phyloP scores from a whole-genome alignment of 2,329 filamentous ascomycete genomes.

The Seiridium cupressi region DNA sequence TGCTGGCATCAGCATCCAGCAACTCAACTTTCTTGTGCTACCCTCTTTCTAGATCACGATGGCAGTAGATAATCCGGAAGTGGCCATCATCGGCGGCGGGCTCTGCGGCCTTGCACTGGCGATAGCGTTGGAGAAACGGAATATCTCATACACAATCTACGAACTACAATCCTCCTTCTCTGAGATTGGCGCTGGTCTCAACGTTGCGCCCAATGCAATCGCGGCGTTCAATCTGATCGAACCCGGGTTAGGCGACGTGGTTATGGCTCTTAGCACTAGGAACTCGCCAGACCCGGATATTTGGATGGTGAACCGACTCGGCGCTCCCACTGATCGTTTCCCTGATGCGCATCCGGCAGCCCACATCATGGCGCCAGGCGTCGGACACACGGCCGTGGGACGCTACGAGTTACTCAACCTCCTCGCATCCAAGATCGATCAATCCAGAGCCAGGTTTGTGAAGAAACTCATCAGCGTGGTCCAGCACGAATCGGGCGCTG shows the following conservation, averaged over 20 bases:
- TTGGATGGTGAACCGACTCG: conserved; percentile 4
- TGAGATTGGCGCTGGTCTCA: conserved; percentile 3
- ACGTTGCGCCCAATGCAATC: conserved; percentile 3
- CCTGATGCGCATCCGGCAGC: not conserved
- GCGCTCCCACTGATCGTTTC: not conserved
- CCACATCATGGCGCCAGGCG: not conserved
- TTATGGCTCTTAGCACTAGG: not conserved
- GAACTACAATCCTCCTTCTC: not conserved
- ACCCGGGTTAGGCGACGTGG: not conserved
- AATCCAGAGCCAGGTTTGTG: not conserved
- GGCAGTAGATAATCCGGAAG: too few species aligned
- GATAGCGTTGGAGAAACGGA: conserved; percentile 1
- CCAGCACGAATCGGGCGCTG: not conserved
- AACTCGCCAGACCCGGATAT: not conserved
- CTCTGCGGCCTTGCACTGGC: conserved; percentile 3
- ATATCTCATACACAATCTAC: conserved; percentile 4
- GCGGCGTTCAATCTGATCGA: conserved; percentile 5
- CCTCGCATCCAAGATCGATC: conserved; percentile 2
- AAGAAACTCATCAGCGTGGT: not conserved
- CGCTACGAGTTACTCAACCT: not conserved
- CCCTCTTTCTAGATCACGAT: too few species aligned
- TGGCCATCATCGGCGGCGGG: conserved; percentile 5
- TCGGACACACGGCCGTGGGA: not conserved
- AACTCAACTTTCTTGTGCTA: too few species aligned
- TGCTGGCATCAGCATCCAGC: too few species aligned